Percentiles rank a stretch among this genome's conserved stretches.
Evolutionary conservation across 2,329 filamentous ascomycete genomes (phyloP).

Genomic region (Gnomoniopsis smithogilvyi): DNA sequence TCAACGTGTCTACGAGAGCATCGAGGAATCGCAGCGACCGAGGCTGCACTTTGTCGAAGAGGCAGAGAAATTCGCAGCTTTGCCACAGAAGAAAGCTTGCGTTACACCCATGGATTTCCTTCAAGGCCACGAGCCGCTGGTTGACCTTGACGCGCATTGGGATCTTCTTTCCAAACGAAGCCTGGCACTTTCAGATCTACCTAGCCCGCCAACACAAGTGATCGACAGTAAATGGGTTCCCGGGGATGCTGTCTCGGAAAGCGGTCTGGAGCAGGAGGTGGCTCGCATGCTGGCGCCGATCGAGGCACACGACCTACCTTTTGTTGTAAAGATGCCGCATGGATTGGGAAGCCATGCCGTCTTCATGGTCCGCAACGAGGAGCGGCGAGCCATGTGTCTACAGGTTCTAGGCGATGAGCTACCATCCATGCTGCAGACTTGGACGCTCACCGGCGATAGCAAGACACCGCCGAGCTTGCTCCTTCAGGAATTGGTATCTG

Average conservation of each 20-base stretch:
- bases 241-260: neutral
- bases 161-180: slow-evolving; percentile 3
- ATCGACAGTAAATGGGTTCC: neutral
- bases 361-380: slow-evolving; percentile 2
- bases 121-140: neutral
- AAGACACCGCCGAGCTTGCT: neutral
- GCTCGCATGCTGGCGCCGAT: neutral
- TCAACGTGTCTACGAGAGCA: slow-evolving; percentile 5
- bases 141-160: neutral
- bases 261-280: neutral
- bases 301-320: neutral
- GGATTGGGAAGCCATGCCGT: slow-evolving; percentile 4
- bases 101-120: slow-evolving; percentile 3
- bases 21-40: neutral
- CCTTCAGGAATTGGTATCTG: slow-evolving; percentile 1
- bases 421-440: neutral
- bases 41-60: neutral
- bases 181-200: neutral
- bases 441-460: neutral
- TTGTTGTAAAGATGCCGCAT: slow-evolving; percentile 5
- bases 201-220: slow-evolving; percentile 1
- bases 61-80: neutral
- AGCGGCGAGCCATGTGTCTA: neutral
- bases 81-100: neutral
- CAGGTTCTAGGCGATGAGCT: neutral